phyloP scores from a whole-genome alignment of 192 early-diverging fungal species.

The Phycomyces blakesleeanus region DNA sequence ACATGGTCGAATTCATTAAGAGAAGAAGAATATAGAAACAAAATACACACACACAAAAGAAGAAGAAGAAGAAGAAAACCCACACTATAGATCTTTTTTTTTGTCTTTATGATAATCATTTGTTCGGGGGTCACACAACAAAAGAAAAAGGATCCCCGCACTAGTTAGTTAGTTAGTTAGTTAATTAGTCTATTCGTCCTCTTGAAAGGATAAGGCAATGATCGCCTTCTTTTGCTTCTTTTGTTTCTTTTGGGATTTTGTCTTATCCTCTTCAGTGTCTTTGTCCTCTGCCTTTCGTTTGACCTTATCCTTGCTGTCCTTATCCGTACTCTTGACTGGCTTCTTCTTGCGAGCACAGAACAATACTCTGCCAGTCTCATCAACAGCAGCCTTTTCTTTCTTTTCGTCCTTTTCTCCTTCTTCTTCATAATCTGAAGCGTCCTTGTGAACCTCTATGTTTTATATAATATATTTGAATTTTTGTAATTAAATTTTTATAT shows the following conservation, averaged over 20 bases:
- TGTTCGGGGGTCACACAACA: background rate
- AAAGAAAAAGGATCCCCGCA: constrained; percentile 1
- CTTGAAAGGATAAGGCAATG: constrained; percentile 24
- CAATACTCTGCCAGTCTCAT: constrained; percentile 26
- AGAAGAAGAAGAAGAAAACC: background rate
- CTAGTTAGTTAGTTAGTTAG: too few species aligned
- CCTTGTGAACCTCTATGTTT: constrained; percentile 20
- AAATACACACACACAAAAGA: too few species aligned
- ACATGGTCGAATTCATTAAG: background rate
- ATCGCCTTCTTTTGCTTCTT: constrained; percentile 22
- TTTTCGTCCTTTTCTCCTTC: too few species aligned
- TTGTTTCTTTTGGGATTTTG: constrained; percentile 18
- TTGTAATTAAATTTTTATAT: too few species aligned
- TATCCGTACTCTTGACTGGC: constrained; percentile 6
- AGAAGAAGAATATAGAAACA: constrained; percentile 1
- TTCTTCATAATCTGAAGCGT: background rate
- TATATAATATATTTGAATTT: too few species aligned
- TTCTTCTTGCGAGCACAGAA: constrained; percentile 23
- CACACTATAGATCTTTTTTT: background rate
- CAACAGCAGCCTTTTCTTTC: constrained; percentile 12
- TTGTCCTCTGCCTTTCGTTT: background rate
- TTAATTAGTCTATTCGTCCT: background rate
- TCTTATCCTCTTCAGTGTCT: background rate
- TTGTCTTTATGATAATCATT: background rate
- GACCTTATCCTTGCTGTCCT: constrained; percentile 13